phyloP scores from a whole-genome alignment of 495 filamentous ascomycete genomes.

The Penicillium salamii region DNA sequence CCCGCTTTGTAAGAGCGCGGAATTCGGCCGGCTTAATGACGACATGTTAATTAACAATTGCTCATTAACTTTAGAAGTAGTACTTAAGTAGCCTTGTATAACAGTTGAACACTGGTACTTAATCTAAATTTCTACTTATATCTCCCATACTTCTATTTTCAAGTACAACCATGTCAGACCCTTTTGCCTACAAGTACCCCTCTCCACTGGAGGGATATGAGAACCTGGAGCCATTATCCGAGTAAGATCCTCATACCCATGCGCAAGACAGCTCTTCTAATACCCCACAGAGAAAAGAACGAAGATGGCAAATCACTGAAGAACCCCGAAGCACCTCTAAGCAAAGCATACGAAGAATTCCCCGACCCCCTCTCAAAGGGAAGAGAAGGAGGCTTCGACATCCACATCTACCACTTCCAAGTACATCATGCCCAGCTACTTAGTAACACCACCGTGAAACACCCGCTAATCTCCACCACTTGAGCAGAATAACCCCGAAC shows the following conservation, averaged over 20 bases:
- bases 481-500: conserved; percentile 54
- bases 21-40: conserved; percentile 18
- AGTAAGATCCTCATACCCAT: conserved; percentile 40
- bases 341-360: conserved; percentile 64
- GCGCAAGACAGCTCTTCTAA: neutral
- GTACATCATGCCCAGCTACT: too few relatives aligned
- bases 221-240: conserved; percentile 56
- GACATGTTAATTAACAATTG: neutral
- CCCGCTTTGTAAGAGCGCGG: conserved; percentile 39
- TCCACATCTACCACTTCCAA: conserved; percentile 78
- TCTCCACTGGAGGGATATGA: conserved; percentile 70
- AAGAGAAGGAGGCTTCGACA: conserved; percentile 61
- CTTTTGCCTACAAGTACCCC: conserved; percentile 49
- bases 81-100: too few relatives aligned
- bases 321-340: conserved; percentile 57
- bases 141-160: neutral
- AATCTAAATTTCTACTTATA: too few relatives aligned
- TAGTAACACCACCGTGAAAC: too few relatives aligned
- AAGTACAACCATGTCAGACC: conserved; percentile 31
- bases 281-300: conserved; percentile 33
- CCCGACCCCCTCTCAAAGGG: conserved; percentile 61
- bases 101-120: too few relatives aligned
- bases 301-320: conserved; percentile 66
- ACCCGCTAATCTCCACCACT: too few relatives aligned
- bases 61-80: too few relatives aligned